These are phyloP conservation scores for Paracamarosporium sp. DNA, from an alignment of 2,329 filamentous ascomycete species.

Conservation along the genomic window DNA sequence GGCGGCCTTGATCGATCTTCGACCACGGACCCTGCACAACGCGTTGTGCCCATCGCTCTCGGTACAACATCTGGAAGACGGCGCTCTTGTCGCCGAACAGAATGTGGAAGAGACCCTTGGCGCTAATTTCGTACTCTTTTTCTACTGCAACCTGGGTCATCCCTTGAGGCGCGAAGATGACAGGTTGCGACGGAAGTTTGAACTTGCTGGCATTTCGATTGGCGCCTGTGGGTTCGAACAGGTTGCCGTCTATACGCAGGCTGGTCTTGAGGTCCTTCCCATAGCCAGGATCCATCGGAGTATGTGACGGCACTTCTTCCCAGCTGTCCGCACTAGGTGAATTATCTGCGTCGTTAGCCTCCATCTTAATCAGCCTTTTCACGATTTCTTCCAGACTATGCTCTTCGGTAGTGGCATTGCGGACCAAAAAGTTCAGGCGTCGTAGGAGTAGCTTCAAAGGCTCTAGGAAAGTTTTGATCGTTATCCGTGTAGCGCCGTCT, in stretches of 20 bases:
- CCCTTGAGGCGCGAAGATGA: constrained; percentile 82
- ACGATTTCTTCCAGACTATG: constrained; percentile 75
- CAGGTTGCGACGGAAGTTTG: constrained; percentile 79
- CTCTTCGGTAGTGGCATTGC: constrained; percentile 76
- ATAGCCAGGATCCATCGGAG: constrained; percentile 62
- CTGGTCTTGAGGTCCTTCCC: constrained; percentile 62
- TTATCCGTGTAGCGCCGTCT: constrained; percentile 74
- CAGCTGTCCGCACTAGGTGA: constrained; percentile 86
- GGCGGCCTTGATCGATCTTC: constrained; percentile 70
- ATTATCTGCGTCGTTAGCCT: constrained; percentile 60
- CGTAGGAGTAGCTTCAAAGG: constrained; percentile 81
- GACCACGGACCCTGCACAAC: constrained; percentile 89
- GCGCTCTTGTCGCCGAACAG: constrained; percentile 96
- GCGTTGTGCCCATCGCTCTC: constrained; percentile 60
- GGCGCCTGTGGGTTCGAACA: constrained; percentile 56
- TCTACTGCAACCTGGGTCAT: constrained; percentile 79
- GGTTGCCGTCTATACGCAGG: constrained; percentile 68
- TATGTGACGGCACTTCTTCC: constrained; percentile 76
- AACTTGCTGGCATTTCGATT: constrained; percentile 70
- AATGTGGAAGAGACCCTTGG: constrained; percentile 94
- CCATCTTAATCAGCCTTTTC: constrained; percentile 75
- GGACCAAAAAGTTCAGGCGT: constrained; percentile 83
- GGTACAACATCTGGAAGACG: constrained; percentile 89
- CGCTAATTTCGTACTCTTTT: constrained; percentile 85
- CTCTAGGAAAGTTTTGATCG: constrained; percentile 92